Conservation (phyloP, 2,329 filamentous ascomycete species). For the Colletotrichum spinosum region DNA sequence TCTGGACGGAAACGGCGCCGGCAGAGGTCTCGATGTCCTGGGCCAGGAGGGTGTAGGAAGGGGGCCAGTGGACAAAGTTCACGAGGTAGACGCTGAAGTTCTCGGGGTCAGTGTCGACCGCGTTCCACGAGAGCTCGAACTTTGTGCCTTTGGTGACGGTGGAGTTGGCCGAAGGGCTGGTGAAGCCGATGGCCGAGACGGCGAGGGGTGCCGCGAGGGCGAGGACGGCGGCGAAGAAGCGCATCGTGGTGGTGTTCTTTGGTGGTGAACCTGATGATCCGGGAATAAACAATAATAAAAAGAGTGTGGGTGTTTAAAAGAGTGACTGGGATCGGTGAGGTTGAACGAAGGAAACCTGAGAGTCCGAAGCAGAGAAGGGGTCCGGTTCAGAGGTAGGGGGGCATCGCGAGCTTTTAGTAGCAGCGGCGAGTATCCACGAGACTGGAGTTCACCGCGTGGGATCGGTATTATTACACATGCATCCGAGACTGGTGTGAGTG, state of each 20-base stretch:
- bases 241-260: slow-evolving; percentile 40
- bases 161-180: slow-evolving; percentile 48
- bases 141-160: slow-evolving; percentile 50
- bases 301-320: slow-evolving; percentile 13
- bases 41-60: slow-evolving; percentile 52
- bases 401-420: slow-evolving; percentile 26
- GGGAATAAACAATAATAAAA: not conserved
- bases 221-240: slow-evolving; percentile 42
- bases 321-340: slow-evolving; percentile 36
- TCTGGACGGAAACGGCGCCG: slow-evolving; percentile 47
- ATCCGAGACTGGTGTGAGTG: too few species aligned
- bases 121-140: slow-evolving; percentile 50
- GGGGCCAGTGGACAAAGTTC: slow-evolving; percentile 59
- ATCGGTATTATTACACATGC: too few species aligned
- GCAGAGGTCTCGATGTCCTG: slow-evolving; percentile 47
- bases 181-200: slow-evolving; percentile 47
- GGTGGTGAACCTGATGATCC: not conserved
- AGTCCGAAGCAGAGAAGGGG: not conserved
- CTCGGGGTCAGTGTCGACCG: slow-evolving; percentile 54
- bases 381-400: slow-evolving; percentile 5
- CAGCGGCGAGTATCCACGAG: too few species aligned
- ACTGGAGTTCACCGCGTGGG: too few species aligned
- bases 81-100: slow-evolving; percentile 55
- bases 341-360: slow-evolving; percentile 17
- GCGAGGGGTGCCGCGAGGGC: slow-evolving; percentile 45